Percentiles rank a stretch among this genome's conserved stretches.
Evolutionary conservation across 805 yeast genomes (phyloP).

Genomic region (Cyberlindnera meyerae): DNA sequence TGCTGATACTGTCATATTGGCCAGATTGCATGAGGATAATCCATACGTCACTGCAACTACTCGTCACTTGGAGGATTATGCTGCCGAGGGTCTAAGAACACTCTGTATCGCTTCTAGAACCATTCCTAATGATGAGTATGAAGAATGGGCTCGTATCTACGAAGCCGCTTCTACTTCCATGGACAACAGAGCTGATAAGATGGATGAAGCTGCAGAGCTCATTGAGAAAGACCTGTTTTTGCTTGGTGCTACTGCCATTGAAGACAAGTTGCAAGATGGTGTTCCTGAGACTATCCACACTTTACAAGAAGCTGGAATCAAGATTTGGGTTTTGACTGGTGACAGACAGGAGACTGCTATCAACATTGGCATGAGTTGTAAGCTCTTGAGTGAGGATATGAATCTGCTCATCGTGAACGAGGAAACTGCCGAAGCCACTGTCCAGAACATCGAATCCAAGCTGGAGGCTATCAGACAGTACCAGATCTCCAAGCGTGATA

Average conservation of each 20-base stretch:
- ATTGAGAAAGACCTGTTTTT: slow-evolving; percentile 77
- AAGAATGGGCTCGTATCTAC: slow-evolving; percentile 60
- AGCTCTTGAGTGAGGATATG: slow-evolving; percentile 92
- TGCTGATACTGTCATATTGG: slow-evolving; percentile 94
- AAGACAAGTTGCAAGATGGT: slow-evolving; percentile 95
- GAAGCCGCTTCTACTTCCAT: slow-evolving; percentile 80
- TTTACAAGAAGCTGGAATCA: slow-evolving; percentile 93
- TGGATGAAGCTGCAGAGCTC: slow-evolving; percentile 85
- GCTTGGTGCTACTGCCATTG: slow-evolving; percentile 97
- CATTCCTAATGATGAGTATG: slow-evolving; percentile 73
- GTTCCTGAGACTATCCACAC: slow-evolving; percentile 97
- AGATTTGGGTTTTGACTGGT: slow-evolving; percentile 97
- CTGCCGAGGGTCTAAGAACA: slow-evolving; percentile 92
- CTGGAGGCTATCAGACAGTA: slow-evolving; percentile 66
- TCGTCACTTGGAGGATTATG: slow-evolving; percentile 91
- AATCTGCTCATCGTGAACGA: slow-evolving; percentile 86
- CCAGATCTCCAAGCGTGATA: slow-evolving; percentile 61
- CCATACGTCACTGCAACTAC: slow-evolving; percentile 82
- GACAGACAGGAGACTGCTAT: slow-evolving; percentile 98
- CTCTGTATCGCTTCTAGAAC: slow-evolving; percentile 86
- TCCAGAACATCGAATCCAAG: slow-evolving; percentile 67
- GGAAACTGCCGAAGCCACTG: slow-evolving; percentile 72
- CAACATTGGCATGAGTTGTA: slow-evolving; percentile 98
- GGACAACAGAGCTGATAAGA: slow-evolving; percentile 63
- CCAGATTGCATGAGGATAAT: slow-evolving; percentile 65